Evolutionary conservation across 2,329 filamentous ascomycete species (phyloP).

Genomic region (Nigrospora oryzae): DNA sequence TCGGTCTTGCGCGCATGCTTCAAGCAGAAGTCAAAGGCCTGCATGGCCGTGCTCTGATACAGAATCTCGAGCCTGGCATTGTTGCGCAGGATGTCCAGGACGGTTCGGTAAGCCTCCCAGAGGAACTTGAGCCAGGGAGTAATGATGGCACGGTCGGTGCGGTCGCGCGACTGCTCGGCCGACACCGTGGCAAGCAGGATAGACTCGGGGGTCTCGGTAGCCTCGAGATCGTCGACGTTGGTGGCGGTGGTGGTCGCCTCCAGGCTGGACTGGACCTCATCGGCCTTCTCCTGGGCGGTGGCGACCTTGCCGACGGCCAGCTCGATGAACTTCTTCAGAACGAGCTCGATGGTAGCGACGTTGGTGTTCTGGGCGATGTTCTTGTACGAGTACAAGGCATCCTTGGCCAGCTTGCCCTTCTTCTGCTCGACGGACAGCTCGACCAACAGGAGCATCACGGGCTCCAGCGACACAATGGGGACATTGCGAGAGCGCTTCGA

Average conservation of each 20-base stretch:
- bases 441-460: constrained; percentile 96
- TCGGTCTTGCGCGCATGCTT: constrained; percentile 99
- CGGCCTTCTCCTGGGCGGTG: constrained; percentile 89
- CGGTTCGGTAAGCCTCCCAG: constrained; percentile 98
- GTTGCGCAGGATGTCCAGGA: constrained; percentile 97
- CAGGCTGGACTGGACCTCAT: constrained; percentile 83
- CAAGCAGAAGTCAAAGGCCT: constrained; percentile 97
- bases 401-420: constrained; percentile 97
- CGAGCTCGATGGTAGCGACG: constrained; percentile 93
- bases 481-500: constrained; percentile 97
- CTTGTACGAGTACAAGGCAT: constrained; percentile 99
- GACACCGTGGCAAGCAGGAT: constrained; percentile 97
- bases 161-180: constrained; percentile 93
- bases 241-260: constrained; percentile 64
- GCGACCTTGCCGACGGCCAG: constrained; percentile 94
- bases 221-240: constrained; percentile 91
- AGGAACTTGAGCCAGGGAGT: constrained; percentile 99
- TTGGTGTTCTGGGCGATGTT: constrained; percentile 99
- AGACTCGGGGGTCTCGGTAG: constrained; percentile 94
- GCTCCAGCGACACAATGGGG: constrained; percentile 91
- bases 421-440: constrained; percentile 94
- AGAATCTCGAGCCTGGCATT: constrained; percentile 95
- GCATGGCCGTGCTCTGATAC: constrained; percentile 96
- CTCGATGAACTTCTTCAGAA: constrained; percentile 97
- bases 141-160: constrained; percentile 95